Percentiles rank a stretch among this genome's conserved stretches.
phyloP scores from a whole-genome alignment of 2,329 filamentous ascomycete species.

The Rhinocladiella mackenziei region DNA sequence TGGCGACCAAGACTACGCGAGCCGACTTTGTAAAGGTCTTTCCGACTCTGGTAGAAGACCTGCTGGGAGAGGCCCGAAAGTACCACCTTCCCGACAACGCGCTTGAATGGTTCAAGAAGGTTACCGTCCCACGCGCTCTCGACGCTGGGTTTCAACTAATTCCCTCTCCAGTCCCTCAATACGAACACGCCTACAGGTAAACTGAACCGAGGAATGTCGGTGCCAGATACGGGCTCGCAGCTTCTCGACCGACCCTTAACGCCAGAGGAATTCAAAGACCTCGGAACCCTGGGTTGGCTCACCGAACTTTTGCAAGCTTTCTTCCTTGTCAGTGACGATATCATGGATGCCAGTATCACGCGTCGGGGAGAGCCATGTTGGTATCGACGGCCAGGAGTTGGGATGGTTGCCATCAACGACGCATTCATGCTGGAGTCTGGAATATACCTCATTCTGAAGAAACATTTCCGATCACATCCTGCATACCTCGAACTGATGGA shows the following conservation, averaged over 20 bases:
- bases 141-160: conserved; percentile 1
- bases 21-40: conserved; percentile 84
- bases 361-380: conserved; percentile 92
- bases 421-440: conserved; percentile 88
- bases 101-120: conserved; percentile 80
- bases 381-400: conserved; percentile 86
- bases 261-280: conserved; percentile 80
- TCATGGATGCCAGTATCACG: conserved; percentile 96
- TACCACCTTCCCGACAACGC: conserved; percentile 82
- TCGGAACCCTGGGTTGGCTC: conserved; percentile 90
- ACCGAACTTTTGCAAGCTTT: conserved; percentile 97
- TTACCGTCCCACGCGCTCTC: conserved; percentile 37
- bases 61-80: conserved; percentile 70
- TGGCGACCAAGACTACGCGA: conserved; percentile 68
- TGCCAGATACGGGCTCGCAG: conserved; percentile 82
- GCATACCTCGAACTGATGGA: conserved; percentile 88
- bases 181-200: conserved; percentile 90
- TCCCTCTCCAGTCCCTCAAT: conserved; percentile 62
- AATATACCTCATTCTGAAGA: conserved; percentile 90
- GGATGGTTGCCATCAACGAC: conserved; percentile 98
- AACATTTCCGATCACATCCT: conserved; percentile 84
- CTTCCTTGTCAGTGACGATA: conserved; percentile 97
- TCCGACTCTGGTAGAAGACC: conserved; percentile 75
- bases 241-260: conserved; percentile 69
- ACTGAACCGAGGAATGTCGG: conserved; percentile 98